phyloP scores from a whole-genome alignment of 371 early-diverging fungal genomes.

The Zychaea mexicana region DNA sequence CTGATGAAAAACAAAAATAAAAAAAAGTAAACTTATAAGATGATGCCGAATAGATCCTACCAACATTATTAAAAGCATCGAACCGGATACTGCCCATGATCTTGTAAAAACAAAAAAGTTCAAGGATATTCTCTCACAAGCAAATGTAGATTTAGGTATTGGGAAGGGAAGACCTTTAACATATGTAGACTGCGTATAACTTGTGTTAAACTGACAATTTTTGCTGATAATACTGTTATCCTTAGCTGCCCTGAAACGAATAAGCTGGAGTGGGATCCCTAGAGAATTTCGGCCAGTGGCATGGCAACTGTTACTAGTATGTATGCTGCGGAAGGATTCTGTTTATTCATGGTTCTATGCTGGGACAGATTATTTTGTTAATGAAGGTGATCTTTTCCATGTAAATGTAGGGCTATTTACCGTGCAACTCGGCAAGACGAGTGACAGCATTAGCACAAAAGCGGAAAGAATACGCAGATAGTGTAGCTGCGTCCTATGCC shows the following conservation, averaged over 20 bases:
- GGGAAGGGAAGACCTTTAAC: too few relatives aligned
- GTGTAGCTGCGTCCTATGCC: conserved; percentile 78
- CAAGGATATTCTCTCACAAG: conserved; percentile 66
- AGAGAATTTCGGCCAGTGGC: conserved; percentile 80
- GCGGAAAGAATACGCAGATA: conserved; percentile 89
- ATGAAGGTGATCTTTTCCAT: too few relatives aligned
- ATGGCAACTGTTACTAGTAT: conserved; percentile 90
- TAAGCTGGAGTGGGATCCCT: conserved; percentile 94
- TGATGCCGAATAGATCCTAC: conserved; percentile 20
- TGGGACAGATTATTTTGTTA: not conserved
- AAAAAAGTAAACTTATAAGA: too few relatives aligned
- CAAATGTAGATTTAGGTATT: conserved; percentile 77
- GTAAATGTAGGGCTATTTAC: conserved; percentile 73
- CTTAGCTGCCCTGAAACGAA: conserved; percentile 65
- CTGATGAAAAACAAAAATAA: not conserved
- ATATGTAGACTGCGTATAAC: too few relatives aligned
- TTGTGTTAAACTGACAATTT: too few relatives aligned
- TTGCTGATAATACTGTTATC: too few relatives aligned
- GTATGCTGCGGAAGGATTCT: conserved; percentile 10
- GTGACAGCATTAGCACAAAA: conserved; percentile 82
- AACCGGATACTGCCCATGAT: conserved; percentile 28
- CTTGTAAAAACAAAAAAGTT: conserved; percentile 58
- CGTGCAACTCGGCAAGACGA: conserved; percentile 82
- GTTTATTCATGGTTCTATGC: not conserved
- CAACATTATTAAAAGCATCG: conserved; percentile 11